Evolutionary conservation across 257 asterid species (phyloP).

Genomic region (Solanum habrochaites): DNA sequence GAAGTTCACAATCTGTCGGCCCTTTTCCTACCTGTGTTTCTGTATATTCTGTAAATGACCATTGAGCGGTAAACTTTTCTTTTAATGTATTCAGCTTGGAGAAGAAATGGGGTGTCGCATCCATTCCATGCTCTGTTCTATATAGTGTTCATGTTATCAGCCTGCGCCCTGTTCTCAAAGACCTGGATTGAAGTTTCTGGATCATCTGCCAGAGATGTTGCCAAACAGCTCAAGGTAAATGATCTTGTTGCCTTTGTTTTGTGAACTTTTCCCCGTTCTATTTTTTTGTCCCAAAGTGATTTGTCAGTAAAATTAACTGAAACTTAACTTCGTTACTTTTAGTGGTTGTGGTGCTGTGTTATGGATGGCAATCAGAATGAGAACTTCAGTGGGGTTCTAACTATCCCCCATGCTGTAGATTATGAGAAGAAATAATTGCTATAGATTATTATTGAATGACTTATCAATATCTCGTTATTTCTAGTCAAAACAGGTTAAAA

Average conservation of each 20-base stretch:
- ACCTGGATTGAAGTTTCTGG: conserved; percentile 77
- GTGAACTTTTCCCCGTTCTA: neutral
- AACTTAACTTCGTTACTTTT: neutral
- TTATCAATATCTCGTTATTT: neutral
- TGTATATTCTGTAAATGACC: neutral
- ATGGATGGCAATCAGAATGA: neutral
- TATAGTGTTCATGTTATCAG: conserved; percentile 50
- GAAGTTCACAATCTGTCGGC: neutral
- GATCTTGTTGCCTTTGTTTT: neutral
- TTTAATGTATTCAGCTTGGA: conserved; percentile 35
- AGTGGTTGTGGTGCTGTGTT: neutral
- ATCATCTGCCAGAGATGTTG: conserved; percentile 62
- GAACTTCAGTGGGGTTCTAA: neutral
- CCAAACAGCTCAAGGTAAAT: conserved; percentile 61
- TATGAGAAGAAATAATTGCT: neutral
- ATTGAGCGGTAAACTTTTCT: neutral
- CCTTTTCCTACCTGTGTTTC: neutral
- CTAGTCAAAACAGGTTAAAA: neutral
- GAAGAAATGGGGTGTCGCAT: conserved; percentile 51
- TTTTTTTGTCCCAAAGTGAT: neutral
- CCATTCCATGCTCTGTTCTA: conserved; percentile 71
- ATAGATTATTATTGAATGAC: neutral
- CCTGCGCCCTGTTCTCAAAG: conserved; percentile 65
- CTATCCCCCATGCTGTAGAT: neutral
- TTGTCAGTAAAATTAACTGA: neutral